phyloP scores from a whole-genome alignment of 2,329 filamentous ascomycete genomes.

The Colletotrichum gloeosporioides region DNA sequence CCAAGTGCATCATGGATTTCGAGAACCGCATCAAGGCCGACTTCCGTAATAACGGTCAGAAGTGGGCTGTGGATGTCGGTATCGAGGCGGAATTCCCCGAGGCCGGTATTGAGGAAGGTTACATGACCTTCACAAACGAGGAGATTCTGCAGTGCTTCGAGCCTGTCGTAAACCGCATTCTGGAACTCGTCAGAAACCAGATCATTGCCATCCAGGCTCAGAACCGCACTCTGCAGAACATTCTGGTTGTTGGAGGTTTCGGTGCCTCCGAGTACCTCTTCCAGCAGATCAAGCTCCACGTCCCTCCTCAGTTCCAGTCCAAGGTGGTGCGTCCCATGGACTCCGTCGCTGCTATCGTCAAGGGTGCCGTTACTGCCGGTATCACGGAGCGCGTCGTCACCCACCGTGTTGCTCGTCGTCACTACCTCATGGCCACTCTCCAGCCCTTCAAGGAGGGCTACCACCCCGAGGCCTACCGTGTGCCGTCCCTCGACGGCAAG shows the following conservation, averaged over 20 bases:
- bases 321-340: slow-evolving; percentile 99
- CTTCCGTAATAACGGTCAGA: slow-evolving; percentile 98
- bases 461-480: slow-evolving; percentile 96
- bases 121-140: slow-evolving; percentile 99
- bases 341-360: slow-evolving; percentile 97
- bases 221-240: slow-evolving; percentile 92
- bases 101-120: slow-evolving; percentile 96
- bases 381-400: slow-evolving; percentile 97
- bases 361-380: slow-evolving; percentile 95
- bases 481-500: slow-evolving; percentile 94
- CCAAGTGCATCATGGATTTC: slow-evolving; percentile 99
- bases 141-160: slow-evolving; percentile 99
- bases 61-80: slow-evolving; percentile 98
- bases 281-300: slow-evolving; percentile 98
- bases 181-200: slow-evolving; percentile 95
- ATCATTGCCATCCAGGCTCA: slow-evolving; percentile 99
- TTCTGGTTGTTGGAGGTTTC: slow-evolving; percentile 96
- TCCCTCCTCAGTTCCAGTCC: slow-evolving; percentile 96
- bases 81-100: slow-evolving; percentile 98
- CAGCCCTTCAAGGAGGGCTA: slow-evolving; percentile 99
- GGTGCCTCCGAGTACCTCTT: slow-evolving; percentile 98
- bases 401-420: slow-evolving; percentile 92
- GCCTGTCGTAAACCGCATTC: slow-evolving; percentile 94
- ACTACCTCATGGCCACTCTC: slow-evolving; percentile 98
- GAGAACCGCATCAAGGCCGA: slow-evolving; percentile 99